Evolutionary conservation across 805 yeast genomes (phyloP), one percentile per base, ranked within the genome.

Genomic region (Scheffersomyces stipitis): DNA sequence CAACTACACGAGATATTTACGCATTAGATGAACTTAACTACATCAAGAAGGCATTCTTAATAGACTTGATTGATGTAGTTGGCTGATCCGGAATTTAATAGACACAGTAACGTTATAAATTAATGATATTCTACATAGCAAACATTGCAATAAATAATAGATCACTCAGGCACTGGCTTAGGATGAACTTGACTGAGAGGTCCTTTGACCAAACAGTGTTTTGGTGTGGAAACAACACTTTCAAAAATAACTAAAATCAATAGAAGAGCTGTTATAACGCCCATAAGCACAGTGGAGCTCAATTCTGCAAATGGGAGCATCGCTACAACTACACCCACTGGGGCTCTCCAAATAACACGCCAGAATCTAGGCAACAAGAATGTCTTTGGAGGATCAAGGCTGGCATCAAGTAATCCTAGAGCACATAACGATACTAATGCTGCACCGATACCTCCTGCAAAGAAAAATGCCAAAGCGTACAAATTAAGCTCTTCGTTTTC

Each of bases 401-500:
- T 63, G 32, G 60, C 60, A 49, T 78, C 83, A 1, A 66, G 36
- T 4, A 64, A 37, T 0, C 79, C 81, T 10, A 79, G 34, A 0
- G 63, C 41, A 4, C 64, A 56, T 31, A 78, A 40, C 3, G 62
- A 48, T 0, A 63, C 8, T 31, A 80, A 46, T 0, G 78, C 59
- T 3, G 76, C 62, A 34, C 73, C 65, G 1, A 80, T 43, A 2
- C 83, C 83, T 2, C 78, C 80, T 5, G 78, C 71, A 48, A 76
- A 76, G 47, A 62, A 76, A 36, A 76, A 66, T 15, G 75, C 51
- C 10, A 76, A 57, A 2, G 75, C 79, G 32, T 62, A 58, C 37
- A 62, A 44, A 30, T 49, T 53, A 3, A 56, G 48, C 34, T 61
- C 71, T 23, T 54, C 63, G n/a, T 22, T 18, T 14, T 64, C 69